A percentile compares a stretch with the other conserved stretches of the same genome.
Evolutionary conservation across 306 rosid genomes (phyloP).

Genomic region (Quercus aquifolioides): DNA sequence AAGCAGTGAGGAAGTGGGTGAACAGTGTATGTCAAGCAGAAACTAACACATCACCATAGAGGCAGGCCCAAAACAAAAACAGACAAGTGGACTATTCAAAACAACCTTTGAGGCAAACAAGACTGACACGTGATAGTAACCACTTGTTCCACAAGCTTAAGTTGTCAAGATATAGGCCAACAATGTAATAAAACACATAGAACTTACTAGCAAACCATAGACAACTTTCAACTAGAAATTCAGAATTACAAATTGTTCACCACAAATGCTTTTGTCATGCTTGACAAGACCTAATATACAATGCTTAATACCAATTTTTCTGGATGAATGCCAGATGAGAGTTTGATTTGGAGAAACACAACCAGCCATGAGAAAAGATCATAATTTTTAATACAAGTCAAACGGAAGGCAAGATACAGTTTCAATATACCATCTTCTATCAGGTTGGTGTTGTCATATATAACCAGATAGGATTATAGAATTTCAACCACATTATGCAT

Average conservation of each 20-base stretch:
- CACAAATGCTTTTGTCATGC: background rate
- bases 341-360: background rate
- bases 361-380: background rate
- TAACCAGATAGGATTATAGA: background rate
- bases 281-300: background rate
- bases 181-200: background rate
- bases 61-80: background rate
- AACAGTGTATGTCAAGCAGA: background rate
- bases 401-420: background rate
- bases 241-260: background rate
- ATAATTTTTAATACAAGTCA: background rate
- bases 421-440: background rate
- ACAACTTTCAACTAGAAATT: background rate
- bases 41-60: background rate
- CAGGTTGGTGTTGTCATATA: background rate
- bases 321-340: background rate
- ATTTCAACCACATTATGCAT: background rate
- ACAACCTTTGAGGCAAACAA: background rate
- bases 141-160: background rate
- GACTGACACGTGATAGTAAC: background rate
- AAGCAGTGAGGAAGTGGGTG: background rate
- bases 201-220: background rate
- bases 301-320: background rate
- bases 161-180: background rate
- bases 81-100: background rate